Conservation (phyloP, 2,329 filamentous ascomycete species). For the Colletotrichum sublineola region DNA sequence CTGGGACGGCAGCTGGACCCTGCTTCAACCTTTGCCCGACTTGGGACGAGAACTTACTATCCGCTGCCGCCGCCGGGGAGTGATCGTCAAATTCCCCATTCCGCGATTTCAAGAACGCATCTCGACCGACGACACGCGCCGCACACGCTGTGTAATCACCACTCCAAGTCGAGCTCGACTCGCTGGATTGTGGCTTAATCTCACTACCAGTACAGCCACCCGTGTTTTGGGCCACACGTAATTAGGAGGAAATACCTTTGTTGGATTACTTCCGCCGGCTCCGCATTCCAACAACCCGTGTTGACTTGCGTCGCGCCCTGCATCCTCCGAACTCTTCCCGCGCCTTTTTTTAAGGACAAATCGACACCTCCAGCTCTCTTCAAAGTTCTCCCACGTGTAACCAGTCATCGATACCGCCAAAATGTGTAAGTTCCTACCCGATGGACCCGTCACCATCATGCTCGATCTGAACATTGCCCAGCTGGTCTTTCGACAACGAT, state of each 20-base stretch:
- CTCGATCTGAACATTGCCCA: conserved; percentile 2
- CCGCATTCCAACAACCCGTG: conserved; percentile 37
- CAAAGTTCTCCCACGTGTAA: background rate
- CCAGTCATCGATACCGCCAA: conserved; percentile 10
- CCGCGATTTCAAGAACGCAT: background rate
- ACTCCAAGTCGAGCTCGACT: background rate
- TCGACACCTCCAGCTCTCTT: background rate
- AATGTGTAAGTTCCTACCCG: conserved; percentile 39
- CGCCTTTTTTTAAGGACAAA: too few relatives aligned
- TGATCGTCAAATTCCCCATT: background rate
- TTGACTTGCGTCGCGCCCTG: conserved; percentile 18
- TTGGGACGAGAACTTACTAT: conserved; percentile 30
- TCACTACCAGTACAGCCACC: conserved; percentile 15
- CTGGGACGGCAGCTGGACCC: conserved; percentile 39
- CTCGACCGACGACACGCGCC: background rate
- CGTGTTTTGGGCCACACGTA: conserved; percentile 1
- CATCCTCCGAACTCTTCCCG: conserved; percentile 7
- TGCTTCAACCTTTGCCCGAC: conserved; percentile 23
- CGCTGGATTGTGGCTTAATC: conserved; percentile 36
- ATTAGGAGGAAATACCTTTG: conserved; percentile 30
- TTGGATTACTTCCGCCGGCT: conserved; percentile 25
- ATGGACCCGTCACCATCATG: background rate
- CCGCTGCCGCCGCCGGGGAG: background rate
- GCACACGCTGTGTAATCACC: background rate
- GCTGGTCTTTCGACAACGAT: conserved; percentile 61